Percentiles rank a stretch among this genome's conserved stretches.
Conservation (phyloP, 495 filamentous ascomycete genomes). For the Penicillium bovifimosum region DNA sequence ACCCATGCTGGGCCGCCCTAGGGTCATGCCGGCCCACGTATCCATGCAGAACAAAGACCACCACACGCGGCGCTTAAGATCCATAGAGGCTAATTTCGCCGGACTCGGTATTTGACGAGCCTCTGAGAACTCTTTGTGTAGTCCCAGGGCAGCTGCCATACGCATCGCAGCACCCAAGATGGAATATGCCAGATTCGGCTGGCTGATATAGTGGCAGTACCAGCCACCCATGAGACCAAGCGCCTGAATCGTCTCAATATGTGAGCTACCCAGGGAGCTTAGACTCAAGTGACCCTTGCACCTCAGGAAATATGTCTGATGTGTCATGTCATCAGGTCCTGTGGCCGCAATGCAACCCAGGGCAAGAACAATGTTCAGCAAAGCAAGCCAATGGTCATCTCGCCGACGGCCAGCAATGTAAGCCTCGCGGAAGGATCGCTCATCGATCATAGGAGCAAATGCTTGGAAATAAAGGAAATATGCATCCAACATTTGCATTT, state of each 20-base stretch:
- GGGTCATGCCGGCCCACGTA: constrained; percentile 70
- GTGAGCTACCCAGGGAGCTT: constrained; percentile 49
- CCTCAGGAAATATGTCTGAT: constrained; percentile 66
- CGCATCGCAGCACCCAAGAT: constrained; percentile 55
- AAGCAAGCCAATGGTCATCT: constrained; percentile 67
- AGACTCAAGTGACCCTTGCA: constrained; percentile 59
- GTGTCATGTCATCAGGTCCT: constrained; percentile 63
- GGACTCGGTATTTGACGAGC: constrained; percentile 37
- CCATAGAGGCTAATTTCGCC: constrained; percentile 31
- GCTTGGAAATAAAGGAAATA: constrained; percentile 75
- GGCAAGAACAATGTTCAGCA: constrained; percentile 78
- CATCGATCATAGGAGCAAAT: constrained; percentile 72
- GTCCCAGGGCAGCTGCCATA: constrained; percentile 64
- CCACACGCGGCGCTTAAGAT: constrained; percentile 69
- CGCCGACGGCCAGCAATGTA: constrained; percentile 61
- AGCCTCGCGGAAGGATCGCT: constrained; percentile 65
- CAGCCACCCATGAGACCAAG: constrained; percentile 63
- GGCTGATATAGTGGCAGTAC: constrained; percentile 72
- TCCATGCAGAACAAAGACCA: constrained; percentile 78
- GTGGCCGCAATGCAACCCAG: constrained; percentile 68
- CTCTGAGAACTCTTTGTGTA: constrained; percentile 62
- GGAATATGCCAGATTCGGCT: constrained; percentile 60
- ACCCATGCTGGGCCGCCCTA: constrained; percentile 73
- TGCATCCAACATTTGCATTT: constrained; percentile 60
- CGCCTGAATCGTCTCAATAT: constrained; percentile 64